These are phyloP conservation scores for Talaromyces marneffei DNA, from an alignment of 2,329 filamentous ascomycete species.

Conservation along the genomic window DNA sequence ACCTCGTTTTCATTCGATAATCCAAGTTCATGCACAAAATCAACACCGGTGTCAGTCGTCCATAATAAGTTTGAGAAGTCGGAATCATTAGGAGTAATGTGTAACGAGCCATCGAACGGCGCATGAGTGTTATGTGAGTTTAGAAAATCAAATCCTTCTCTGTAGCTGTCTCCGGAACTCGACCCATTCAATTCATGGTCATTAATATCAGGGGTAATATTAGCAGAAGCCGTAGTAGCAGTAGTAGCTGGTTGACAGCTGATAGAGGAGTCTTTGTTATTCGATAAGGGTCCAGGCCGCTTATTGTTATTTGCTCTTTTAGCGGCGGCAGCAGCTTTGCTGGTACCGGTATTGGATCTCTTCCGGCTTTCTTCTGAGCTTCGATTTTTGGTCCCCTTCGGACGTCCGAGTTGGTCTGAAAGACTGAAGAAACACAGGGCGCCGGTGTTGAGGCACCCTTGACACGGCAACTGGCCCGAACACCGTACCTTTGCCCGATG, in stretches of 20 bases:
- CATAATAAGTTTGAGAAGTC: neutral
- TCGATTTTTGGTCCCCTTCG: constrained; percentile 12
- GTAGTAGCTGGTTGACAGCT: neutral
- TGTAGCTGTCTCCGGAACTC: neutral
- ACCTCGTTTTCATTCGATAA: neutral
- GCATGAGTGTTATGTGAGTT: neutral
- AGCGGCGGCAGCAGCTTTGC: neutral
- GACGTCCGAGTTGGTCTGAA: constrained; percentile 10
- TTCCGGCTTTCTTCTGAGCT: neutral
- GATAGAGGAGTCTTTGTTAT: neutral
- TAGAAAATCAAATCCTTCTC: neutral
- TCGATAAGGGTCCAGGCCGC: neutral
- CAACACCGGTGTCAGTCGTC: neutral
- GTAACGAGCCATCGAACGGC: neutral
- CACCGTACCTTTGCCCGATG: constrained; percentile 15
- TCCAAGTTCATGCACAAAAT: neutral
- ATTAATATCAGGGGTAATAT: neutral
- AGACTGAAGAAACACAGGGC: constrained; percentile 8
- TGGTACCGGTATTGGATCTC: neutral
- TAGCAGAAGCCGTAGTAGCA: neutral
- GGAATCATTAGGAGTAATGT: neutral
- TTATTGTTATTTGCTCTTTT: neutral
- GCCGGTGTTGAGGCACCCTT: constrained; percentile 10
- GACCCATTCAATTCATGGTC: neutral
- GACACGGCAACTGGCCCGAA: constrained; percentile 19